Evolutionary conservation across 108 stramenopile genomes (phyloP), one percentile per base, ranked within the genome.

Genomic region (Licmophora abbreviata): DNA sequence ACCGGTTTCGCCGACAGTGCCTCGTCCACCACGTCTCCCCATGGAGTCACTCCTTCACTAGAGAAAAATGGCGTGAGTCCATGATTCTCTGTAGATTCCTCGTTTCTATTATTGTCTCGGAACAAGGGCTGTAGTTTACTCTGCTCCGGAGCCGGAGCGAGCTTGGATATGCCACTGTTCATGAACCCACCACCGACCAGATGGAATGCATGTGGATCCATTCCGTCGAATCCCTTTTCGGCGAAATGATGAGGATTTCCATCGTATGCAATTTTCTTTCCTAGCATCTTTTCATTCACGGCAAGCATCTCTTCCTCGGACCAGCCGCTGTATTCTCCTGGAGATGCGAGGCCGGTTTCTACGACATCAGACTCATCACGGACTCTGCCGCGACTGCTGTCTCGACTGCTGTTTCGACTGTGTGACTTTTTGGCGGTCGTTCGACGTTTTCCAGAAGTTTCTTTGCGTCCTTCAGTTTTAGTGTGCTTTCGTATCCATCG

Each of bases 161-260:
- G 29, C 22, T 20, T 22, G 8, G 29, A 15, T 2, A 41, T 29
- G 4, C 58, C 64, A 9, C 59, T 56, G 44, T 91, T 85, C 81
- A 92, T 79, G 43, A 92, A 88, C 17, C 44, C 29, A 5, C 91
- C 91, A 8, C 91, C 91, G 12, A 92, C 86, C 9, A 92, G 73
- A 20, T 66, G 79, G 58, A 85, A 92, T n/a, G 78, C 68, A 64
- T 92, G 85, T 5, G 85, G 85, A 74, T 92, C 85, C n/a, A 67
- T 47, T 7, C 66, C 68, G 1, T 37, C 44, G 56, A 82, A 85
- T 1, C 88, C 88, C 44, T 83, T 69, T 53, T 83, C 84, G 23
- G 74, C 77, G 56, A 92, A 92, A 8, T 73, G 59, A 53, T 92
- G 91, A 1, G 91, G 86, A 59, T 92, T 92, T 11, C 91, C 91